Base-by-base conservation (phyloP, 192 early-diverging fungal species). In the Thamnidium elegans region DNA sequence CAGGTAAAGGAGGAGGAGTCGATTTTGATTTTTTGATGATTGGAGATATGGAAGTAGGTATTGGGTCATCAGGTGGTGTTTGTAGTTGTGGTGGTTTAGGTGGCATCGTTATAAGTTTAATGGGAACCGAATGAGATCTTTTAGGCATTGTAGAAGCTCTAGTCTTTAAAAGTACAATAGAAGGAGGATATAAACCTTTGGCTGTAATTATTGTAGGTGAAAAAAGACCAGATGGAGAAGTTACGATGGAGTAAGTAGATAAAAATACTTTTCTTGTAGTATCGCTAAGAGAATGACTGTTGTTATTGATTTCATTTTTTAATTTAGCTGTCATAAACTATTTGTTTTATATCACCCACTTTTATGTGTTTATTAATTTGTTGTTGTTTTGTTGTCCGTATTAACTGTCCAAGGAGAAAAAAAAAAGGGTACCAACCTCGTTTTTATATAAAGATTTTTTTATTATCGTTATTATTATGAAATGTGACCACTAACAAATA, bases 181-280 rank as follows among this genome's bases (percentile, higher is more conserved):
- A 19, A 14, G 46, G 46, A 5, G 46, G 46, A 48, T 48, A 17
- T 5, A 48, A 13, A 17, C 46, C 46, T 48, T 48, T 48, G 11
- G 14, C 17, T 5, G 17, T 48, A 19, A 48, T 15, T 4, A 19
- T 48, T 17, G 17, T 14, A 13, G 46, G 17, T 14, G 46, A 48
- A 48, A 19, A 17, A 13, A 48, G 5, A 19, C 13, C 4, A 19
- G 17, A 48, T 48, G 46, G 17, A 15, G 46, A 48, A 19, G 17
- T 48, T 19, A 19, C 4, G 13, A 48, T 13, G 6, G 46, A 17
- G 46, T n/a, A 3, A 26, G 26, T 14, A 6, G 46, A 19, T 17
- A 48, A 48, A 48, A 17, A 48, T 48, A 48, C 46, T 48, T 48
- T 48, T 17, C 46, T 14, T 48, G 46, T 48, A 19, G 17, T 48